Base-by-base conservation (phyloP, 1,284 basidiomycete species). In the Ustilago vetiveriae region DNA sequence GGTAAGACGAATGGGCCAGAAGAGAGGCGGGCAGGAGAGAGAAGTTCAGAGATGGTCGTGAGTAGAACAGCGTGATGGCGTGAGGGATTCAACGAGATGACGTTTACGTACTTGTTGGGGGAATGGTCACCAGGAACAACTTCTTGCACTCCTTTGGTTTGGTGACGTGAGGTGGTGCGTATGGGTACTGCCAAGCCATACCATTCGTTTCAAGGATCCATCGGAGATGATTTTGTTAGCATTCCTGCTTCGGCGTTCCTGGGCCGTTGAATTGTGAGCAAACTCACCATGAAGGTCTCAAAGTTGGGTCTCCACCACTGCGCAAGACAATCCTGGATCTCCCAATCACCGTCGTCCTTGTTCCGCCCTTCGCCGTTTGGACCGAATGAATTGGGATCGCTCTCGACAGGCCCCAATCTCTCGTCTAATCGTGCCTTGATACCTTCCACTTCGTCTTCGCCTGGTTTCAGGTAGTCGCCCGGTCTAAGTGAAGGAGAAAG, bases 111-210 rank as follows among this genome's bases (percentile, higher is more conserved):
- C 94, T 95, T 67, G 89, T 87, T 78, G 93, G 90, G 1, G 95
- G 94, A 88, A 98, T 91, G 77, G 95, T 91, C 6, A 98, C 92
- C 39, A 98, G 85, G 84, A 92, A 98, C 42, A 97, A 86, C 82
- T 94, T 96, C 85, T 97, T 98, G 86, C 92, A 92, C 82, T 98
- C 95, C 84, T 98, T 98, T 9, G 95, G 95, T 81, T 94, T 92
- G 38, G 92, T 94, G 59, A 97, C 91, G 83, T 98, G 95, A 37
- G 94, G 92, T 1, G 95, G 95, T 55, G 94, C 88, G 83, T 96
- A 98, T 0, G 95, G 95, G 81, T 98, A 98, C 94, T 97, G 69
- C n/a, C n/a, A n/a, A n/a, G n/a, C n/a, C n/a, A n/a, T n/a, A n/a
- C n/a, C n/a, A n/a, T n/a, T n/a, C n/a, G n/a, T n/a, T n/a, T n/a